Base-by-base conservation (phyloP, 2,329 filamentous ascomycete genomes). In the Ophiostoma populinum region DNA sequence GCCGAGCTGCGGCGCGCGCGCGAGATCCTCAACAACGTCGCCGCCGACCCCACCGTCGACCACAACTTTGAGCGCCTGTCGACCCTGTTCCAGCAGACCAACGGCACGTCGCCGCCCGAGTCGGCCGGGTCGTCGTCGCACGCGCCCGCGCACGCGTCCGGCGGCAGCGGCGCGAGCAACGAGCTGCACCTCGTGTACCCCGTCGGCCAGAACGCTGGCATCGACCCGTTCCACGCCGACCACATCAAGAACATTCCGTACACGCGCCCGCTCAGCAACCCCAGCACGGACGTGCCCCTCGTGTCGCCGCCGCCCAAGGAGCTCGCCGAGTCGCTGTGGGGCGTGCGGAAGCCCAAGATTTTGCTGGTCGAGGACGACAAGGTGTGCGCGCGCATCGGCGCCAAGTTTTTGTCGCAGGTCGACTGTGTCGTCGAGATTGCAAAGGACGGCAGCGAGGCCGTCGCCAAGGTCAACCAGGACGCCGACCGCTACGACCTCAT, bases 161-260 rank as follows among this genome's bases (percentile, higher is more conserved):
- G 51, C 10, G 39, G 66, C 50, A 50, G 69, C 45, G 57, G 66
- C 41, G 67, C 72, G 41, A 58, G 72, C 45, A 65, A 56, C 44
- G 67, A 73, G 40, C 62, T 69, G 43, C 58, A 71, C 43, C 69
- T 92, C 36, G 85, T 94, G 8, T 95, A 94, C 51, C 86, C 87
- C 0, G 83, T 92, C 12, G 86, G 86, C 13, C 75, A 85, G 44
- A 90, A 78, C 1, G 81, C 92, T 44, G 86, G 86, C 35, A 94
- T 94, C 45, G 86, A 94, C 50, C 86, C 87, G 1, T 90, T 92
- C 66, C 86, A 87, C 51, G 79, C 81, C 46, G 86, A 94, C 47
- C 85, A 94, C 50, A 83, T 94, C 50, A 75, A 87, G 58, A 93
- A 92, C 51, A 92, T 94, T 37, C 83, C 86, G 0, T 95, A 93